phyloP scores from a whole-genome alignment of 2,329 filamentous ascomycete genomes.

The Fonsecaea pugnacius region DNA sequence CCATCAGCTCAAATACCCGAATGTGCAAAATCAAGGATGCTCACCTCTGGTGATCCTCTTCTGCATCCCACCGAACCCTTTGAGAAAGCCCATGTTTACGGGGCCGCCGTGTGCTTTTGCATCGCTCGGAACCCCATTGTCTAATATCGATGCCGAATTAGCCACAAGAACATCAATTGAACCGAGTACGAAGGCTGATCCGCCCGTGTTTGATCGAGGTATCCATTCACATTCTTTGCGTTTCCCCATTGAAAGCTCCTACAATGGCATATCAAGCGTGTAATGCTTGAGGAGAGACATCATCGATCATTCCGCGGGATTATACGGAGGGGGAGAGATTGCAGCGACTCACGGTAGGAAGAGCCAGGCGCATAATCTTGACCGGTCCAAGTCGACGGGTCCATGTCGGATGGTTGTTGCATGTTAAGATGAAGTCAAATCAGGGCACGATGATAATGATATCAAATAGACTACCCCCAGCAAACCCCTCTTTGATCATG shows the following conservation, averaged over 20 bases:
- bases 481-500: background rate
- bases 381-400: slow-evolving; percentile 25
- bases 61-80: slow-evolving; percentile 65
- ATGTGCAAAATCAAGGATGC: slow-evolving; percentile 15
- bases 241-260: background rate
- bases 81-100: slow-evolving; percentile 64
- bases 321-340: background rate
- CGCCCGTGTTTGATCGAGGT: background rate
- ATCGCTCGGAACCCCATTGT: slow-evolving; percentile 29
- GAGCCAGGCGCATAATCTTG: slow-evolving; percentile 29
- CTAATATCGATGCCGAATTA: slow-evolving; percentile 12
- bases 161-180: background rate
- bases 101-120: slow-evolving; percentile 22
- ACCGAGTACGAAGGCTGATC: background rate
- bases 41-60: slow-evolving; percentile 79
- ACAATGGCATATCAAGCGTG: background rate
- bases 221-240: background rate
- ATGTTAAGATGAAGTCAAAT: slow-evolving; percentile 23
- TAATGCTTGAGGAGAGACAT: background rate
- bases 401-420: slow-evolving; percentile 30
- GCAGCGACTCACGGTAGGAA: slow-evolving; percentile 24
- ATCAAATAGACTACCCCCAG: slow-evolving; percentile 17
- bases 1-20: slow-evolving; percentile 16
- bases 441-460: slow-evolving; percentile 25
- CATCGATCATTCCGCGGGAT: background rate